A percentile compares a stretch with the other conserved stretches of the same genome.
Conservation (phyloP, 108 stramenopile genomes). For the Fragilaria radians region DNA sequence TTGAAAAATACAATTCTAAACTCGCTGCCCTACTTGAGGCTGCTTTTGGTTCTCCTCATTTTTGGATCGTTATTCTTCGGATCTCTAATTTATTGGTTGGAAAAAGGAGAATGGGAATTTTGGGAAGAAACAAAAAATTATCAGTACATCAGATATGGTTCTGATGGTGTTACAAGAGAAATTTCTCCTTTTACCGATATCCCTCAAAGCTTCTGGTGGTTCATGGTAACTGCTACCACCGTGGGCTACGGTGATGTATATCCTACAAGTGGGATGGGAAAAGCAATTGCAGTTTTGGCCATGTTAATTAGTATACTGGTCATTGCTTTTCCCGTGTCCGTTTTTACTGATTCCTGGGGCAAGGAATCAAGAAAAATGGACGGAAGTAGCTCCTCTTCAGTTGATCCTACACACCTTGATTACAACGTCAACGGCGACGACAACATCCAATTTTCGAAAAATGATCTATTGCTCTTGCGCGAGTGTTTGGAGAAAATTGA, state of each 20-base stretch:
- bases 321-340: slow-evolving; percentile 73
- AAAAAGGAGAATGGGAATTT: slow-evolving; percentile 65
- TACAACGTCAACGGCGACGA: slow-evolving; percentile 10
- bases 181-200: slow-evolving; percentile 53
- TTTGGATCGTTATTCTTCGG: slow-evolving; percentile 68
- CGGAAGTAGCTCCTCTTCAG: background rate
- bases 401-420: slow-evolving; percentile 10
- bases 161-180: slow-evolving; percentile 50
- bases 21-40: slow-evolving; percentile 28
- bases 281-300: slow-evolving; percentile 38
- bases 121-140: slow-evolving; percentile 20
- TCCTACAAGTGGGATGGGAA: slow-evolving; percentile 42
- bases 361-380: slow-evolving; percentile 47
- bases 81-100: slow-evolving; percentile 61
- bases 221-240: slow-evolving; percentile 72
- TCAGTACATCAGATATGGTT: slow-evolving; percentile 35
- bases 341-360: slow-evolving; percentile 66
- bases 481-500: no score
- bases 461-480: no score
- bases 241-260: slow-evolving; percentile 53
- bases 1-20: slow-evolving; percentile 42
- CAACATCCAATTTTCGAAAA: slow-evolving; percentile 5
- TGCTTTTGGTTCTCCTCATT: slow-evolving; percentile 37
- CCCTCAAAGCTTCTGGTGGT: slow-evolving; percentile 69
- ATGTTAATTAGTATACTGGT: slow-evolving; percentile 66